Conservation (phyloP, 2,329 filamentous ascomycete genomes). For the Colletotrichum coccodes region DNA sequence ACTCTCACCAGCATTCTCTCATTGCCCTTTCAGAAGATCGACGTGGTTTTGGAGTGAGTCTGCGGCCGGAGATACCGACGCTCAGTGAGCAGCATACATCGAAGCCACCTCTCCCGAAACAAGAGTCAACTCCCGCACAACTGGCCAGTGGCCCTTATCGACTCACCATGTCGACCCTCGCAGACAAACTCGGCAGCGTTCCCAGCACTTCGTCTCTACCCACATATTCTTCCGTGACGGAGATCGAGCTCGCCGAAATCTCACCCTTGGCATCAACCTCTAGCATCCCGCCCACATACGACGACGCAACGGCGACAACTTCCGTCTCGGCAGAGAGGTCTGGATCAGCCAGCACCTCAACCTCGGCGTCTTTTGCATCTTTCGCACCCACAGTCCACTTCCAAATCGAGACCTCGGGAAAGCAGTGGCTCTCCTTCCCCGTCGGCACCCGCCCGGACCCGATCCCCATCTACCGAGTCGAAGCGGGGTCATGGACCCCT, state of each 20-base stretch:
- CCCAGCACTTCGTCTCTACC: background rate
- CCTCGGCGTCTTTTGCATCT: constrained; percentile 15
- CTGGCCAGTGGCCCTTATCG: background rate
- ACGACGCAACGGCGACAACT: constrained; percentile 36
- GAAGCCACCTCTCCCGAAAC: background rate
- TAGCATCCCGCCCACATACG: constrained; percentile 41
- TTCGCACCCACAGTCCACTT: constrained; percentile 57
- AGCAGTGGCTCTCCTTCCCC: constrained; percentile 54
- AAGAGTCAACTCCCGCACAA: background rate
- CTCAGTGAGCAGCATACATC: background rate
- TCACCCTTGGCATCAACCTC: background rate
- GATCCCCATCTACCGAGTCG: constrained; percentile 54
- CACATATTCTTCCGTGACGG: background rate
- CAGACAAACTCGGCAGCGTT: background rate
- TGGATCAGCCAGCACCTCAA: background rate
- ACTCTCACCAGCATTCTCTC: background rate
- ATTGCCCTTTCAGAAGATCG: background rate
- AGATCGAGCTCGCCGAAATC: constrained; percentile 1
- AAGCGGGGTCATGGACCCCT: constrained; percentile 38
- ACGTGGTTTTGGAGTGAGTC: background rate
- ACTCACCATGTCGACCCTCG: background rate
- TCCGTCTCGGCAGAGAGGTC: background rate
- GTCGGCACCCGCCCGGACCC: constrained; percentile 46
- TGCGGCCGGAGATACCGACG: too few relatives aligned
- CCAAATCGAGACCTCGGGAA: constrained; percentile 60